Base-by-base conservation (phyloP, 805 yeast genomes). In the Yamadazyma scolyti region DNA sequence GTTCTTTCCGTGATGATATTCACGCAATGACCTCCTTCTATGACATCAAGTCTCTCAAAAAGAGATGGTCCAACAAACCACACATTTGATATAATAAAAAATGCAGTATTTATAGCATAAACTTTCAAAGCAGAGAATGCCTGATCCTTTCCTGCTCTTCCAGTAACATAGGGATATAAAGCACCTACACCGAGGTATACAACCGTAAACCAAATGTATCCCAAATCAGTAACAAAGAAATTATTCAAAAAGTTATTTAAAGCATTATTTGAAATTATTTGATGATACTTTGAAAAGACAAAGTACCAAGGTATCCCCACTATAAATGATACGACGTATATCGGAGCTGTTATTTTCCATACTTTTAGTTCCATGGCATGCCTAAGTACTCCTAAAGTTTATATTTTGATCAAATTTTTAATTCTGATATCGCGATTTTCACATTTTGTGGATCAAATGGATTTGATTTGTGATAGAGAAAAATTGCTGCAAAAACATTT, bases 11-110 rank as follows among this genome's bases (percentile, higher is more conserved):
- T n/a, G n/a, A n/a, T n/a, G 14, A 28, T 21, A 12, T 13, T 18
- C 26, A 24, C 46, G 37, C 74, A 68, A 21, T 49, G 46, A 1
- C 73, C 74, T 0, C 72, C 71, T 0, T 67, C 53, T 2, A 35
- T 13, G n/a, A 51, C 39, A 30, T 59, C 54, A 2, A 65, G 36
- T 23, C 65, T 39, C 21, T 58, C 64, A 26, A 56, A 53, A 4
- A 62, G 28, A 39, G 49, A 54, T 1, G 54, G 50, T 2, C 68
- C 68, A 30, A 61, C 57, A 28, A 47, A 57, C 68, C 68, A 61
- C 14, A 39, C 40, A 20, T 44, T 40, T 8, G 23, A 13, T 5
- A 27, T 16, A 4, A 21, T 20, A 7, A 24, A 19, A 9, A 25
- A 28, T 10, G 20, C 20, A 3, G 28, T 30, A 25, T 37, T 37